Evolutionary conservation across 352 stramenopile genomes (phyloP), one percentile per base, ranked within the genome.

Genomic region (Phytophthora constricta): DNA sequence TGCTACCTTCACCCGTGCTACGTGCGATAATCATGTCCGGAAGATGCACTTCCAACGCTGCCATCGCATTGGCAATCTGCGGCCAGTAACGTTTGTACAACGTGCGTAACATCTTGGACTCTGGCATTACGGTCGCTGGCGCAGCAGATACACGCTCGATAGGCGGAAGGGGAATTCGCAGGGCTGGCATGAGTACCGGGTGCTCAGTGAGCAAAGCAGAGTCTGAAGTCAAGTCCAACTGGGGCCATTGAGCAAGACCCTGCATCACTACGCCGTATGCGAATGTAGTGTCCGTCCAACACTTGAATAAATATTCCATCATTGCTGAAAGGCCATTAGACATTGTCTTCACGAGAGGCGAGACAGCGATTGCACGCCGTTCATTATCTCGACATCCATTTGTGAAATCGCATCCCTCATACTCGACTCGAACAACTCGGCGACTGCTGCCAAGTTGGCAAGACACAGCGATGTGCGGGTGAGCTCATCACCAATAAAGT

Each of bases 51-150:
- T 77, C 67, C 2, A 68, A 33, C 25, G 55, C 51, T 42, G 76
- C 77, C 49, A 91, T 76, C 1, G 79, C 80, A 50, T 79, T 62
- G 7, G 79, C 61, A 51, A 90, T 85, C 54, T 69, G 64, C 13
- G 83, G 77, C 83, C 83, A 91, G 56, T 86, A 89, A 8, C 61
- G 75, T 46, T 87, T 89, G 51, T 79, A 89, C 22, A 87, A 54
- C 17, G 73, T 63, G 31, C 57, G 64, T 14, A 76, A 42, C 16
- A 46, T 53, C 22, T 81, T 77, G 0, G 52, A 58, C 10, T 50
- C 31, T 4, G 60, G 62, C 27, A 60, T 48, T 17, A 41, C 51
- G 43, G 43, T 11, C 5, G 47, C 26, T 56, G 68, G 25, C 37
- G 56, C 34, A 28, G 47, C 56, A 4, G 49, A 48, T 54, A 33